Conservation (phyloP, 2,329 filamentous ascomycete genomes). For the Zasmidium cellare region DNA sequence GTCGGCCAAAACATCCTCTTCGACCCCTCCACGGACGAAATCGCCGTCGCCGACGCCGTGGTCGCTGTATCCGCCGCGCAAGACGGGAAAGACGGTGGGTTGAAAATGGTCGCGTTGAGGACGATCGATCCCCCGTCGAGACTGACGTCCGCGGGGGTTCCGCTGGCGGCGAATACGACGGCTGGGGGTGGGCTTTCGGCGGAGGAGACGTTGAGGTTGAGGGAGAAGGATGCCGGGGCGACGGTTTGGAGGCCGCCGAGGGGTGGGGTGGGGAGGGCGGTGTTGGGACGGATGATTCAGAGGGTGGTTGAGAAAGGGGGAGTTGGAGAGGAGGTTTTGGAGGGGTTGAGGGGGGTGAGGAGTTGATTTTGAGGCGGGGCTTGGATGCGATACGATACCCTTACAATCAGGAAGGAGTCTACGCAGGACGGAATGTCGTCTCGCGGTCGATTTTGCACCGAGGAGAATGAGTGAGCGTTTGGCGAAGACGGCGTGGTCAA, state of each 20-base stretch:
- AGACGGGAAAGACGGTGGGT: slow-evolving; percentile 15
- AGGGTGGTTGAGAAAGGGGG: slow-evolving; percentile 75
- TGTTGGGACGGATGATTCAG: slow-evolving; percentile 74
- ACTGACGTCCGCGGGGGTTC: slow-evolving; percentile 50
- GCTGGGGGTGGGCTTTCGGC: slow-evolving; percentile 42
- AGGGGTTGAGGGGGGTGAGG: slow-evolving; percentile 75
- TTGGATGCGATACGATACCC: too few relatives aligned
- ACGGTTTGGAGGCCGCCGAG: slow-evolving; percentile 82
- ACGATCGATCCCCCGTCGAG: slow-evolving; percentile 53
- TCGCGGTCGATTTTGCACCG: too few relatives aligned
- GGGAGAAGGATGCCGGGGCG: slow-evolving; percentile 50
- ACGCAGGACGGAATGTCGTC: too few relatives aligned
- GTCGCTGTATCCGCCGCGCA: slow-evolving; percentile 76
- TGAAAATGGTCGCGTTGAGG: slow-evolving; percentile 44
- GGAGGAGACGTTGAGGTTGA: slow-evolving; percentile 42
- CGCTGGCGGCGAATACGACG: slow-evolving; percentile 48
- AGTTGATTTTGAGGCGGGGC: slow-evolving; percentile 29
- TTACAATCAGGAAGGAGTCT: too few relatives aligned
- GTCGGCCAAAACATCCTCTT: slow-evolving; percentile 89
- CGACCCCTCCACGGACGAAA: slow-evolving; percentile 86
- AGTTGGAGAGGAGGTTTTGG: slow-evolving; percentile 82
- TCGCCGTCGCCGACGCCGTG: slow-evolving; percentile 87
- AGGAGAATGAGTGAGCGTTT: too few relatives aligned
- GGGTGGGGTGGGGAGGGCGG: slow-evolving; percentile 74
- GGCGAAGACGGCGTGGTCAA: too few relatives aligned